Evolutionary conservation across 2,329 filamentous ascomycete species (phyloP).

Genomic region (Metarhizium brunneum): DNA sequence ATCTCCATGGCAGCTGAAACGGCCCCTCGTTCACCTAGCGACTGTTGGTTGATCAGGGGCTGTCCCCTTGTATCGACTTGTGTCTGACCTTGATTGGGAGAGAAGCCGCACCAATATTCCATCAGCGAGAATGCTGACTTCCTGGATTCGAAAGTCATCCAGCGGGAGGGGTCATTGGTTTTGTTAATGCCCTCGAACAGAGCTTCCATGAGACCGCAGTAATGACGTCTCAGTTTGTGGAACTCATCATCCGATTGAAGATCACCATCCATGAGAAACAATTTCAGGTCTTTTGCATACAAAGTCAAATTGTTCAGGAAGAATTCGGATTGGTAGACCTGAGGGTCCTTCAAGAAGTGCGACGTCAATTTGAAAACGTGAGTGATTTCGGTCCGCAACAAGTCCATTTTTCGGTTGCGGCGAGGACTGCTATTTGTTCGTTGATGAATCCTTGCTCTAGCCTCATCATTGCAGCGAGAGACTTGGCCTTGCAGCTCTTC

Average conservation of each 20-base stretch:
- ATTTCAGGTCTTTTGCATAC: conserved; percentile 84
- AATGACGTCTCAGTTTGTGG: conserved; percentile 82
- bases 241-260: conserved; percentile 94
- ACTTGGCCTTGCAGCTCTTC: conserved; percentile 86
- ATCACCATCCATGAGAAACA: conserved; percentile 90
- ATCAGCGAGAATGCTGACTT: conserved; percentile 94
- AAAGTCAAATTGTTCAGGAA: conserved; percentile 79
- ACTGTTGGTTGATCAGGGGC: conserved; percentile 72
- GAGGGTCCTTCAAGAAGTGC: conserved; percentile 70
- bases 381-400: conserved; percentile 86
- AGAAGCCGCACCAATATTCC: conserved; percentile 99
- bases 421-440: conserved; percentile 75
- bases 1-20: conserved; percentile 90
- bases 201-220: conserved; percentile 87
- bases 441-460: conserved; percentile 77
- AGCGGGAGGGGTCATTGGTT: conserved; percentile 74
- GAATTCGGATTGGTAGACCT: conserved; percentile 81
- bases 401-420: conserved; percentile 74
- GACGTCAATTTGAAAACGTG: conserved; percentile 93
- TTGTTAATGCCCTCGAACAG: conserved; percentile 86
- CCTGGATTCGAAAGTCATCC: conserved; percentile 95
- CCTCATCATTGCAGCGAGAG: conserved; percentile 77
- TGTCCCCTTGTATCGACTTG: conserved; percentile 77
- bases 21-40: conserved; percentile 64
- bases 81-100: conserved; percentile 78